Evolutionary conservation across 2,329 filamentous ascomycete species (phyloP).

Genomic region (Madurella fahalii): DNA sequence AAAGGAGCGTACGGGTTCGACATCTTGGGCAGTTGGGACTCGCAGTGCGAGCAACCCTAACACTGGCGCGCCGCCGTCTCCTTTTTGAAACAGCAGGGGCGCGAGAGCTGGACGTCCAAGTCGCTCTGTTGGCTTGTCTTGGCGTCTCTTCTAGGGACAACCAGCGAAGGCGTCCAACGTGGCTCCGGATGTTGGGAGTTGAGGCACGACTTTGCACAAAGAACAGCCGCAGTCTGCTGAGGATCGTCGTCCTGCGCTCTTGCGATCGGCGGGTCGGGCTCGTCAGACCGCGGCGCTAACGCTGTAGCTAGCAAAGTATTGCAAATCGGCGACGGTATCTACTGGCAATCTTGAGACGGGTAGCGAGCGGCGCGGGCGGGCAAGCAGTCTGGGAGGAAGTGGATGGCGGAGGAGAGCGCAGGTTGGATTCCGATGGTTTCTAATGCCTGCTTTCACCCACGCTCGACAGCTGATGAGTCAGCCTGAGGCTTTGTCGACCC

Average conservation of each 20-base stretch:
- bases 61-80: neutral
- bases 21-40: conserved; percentile 38
- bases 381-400: neutral
- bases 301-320: no score
- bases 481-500: no score
- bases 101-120: neutral
- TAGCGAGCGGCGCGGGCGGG: neutral
- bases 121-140: neutral
- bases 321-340: neutral
- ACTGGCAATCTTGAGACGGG: neutral
- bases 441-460: neutral
- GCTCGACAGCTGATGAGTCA: no score
- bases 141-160: conserved; percentile 36
- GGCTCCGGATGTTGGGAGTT: conserved; percentile 29
- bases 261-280: neutral
- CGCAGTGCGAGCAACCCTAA: neutral
- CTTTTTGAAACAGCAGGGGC: neutral
- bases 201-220: conserved; percentile 33
- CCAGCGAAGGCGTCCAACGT: conserved; percentile 61
- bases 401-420: neutral
- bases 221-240: conserved; percentile 30
- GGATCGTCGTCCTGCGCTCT: conserved; percentile 4
- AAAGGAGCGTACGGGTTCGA: conserved; percentile 35
- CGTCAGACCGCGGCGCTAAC: no score
- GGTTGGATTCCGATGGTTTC: neutral